Base-by-base conservation (phyloP, 2,329 filamentous ascomycete genomes). In the Scedosporium dehoogii region DNA sequence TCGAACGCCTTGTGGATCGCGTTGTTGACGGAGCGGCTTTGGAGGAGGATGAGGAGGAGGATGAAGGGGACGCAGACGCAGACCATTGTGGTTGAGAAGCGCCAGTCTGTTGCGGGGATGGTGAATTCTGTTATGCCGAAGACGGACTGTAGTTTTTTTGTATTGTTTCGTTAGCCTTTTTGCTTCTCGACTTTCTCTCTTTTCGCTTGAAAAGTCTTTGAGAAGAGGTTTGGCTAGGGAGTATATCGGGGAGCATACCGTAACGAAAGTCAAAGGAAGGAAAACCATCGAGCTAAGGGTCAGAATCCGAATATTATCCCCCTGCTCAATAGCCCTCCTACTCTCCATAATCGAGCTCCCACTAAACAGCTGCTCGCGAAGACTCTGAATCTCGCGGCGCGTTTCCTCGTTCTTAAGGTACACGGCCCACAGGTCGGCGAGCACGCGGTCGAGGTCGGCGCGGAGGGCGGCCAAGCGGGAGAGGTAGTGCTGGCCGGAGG, bases 321-420 rank as follows among this genome's bases (percentile, higher is more conserved):
- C 84, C 69, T 87, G 84, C 62, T 86, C 83, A 42, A 88, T 84
- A 16, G 81, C 83, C 66, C 84, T 80, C 14, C 84, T 73, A 48
- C 78, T 81, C 69, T 87, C 84, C 67, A 84, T 80, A 62, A 88
- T 85, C 2, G 77, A 80, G n/a, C 84, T 86, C 2, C 85, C 85
- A 42, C 76, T 81, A 70, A 87, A 87, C 0, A 87, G 76, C 69
- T 87, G 84, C 64, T 87, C 84, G 60, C 84, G 74, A 63, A 87
- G 69, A 3, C 78, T 81, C 60, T 79, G 73, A 57, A 86, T 84
- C 68, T 85, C 82, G 59, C 78, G 79, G 18, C 82, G 72, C 16
- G 80, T 76, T 58, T 78, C 76, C 66, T 83, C 79, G 63, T 85
- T 85, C 62, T 79, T 76, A 58, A 76, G 73, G 27, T 79, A 73